Base-by-base conservation (phyloP, 306 rosid species). In the Cicer pinnatifidum region DNA sequence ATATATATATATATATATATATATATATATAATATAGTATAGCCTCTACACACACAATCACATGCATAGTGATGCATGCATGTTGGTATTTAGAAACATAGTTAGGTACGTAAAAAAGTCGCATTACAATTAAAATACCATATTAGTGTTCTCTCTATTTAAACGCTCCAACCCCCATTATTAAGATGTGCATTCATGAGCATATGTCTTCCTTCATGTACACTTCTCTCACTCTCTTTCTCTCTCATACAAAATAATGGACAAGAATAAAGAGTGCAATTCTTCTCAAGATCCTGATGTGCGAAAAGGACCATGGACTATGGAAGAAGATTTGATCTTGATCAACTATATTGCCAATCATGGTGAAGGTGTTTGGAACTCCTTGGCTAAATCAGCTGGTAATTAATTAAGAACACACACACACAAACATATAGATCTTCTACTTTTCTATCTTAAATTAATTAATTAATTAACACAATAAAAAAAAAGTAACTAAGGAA, bases 311-410 rank as follows among this genome's bases (percentile, higher is more conserved):
- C 99, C 99, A 47, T 94, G 99, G 97, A 91, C 99, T 9, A 81
- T 88, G 89, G 99, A 91, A 84, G 99, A 94, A 75, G 99, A 94
- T 61, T 67, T 89, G 90, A 91, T 91, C 85, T 85, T 94, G 80
- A 88, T 94, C 10, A 91, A 88, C 85, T 89, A 94, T 67, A 94
- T 94, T 37, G 96, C 99, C 2, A 94, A 91, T 80, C 99, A 94
- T 28, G 99, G 99, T 53, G 99, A 94, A 87, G 99, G 99, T 11
- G 97, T 94, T 12, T 94, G 99, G 99, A 94, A 94, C 70, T 84
- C 91, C 70, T 85, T 94, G 37, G 97, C 99, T 80, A 94, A 91
- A 76, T 82, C 99, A 69, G 96, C 99, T 7, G 99, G 99, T 93
- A 89, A 59, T 59, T 63, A 15, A 67, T 7, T 20, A 54, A 61